phyloP scores from a whole-genome alignment of 23 red algal genomes.

The Cyanidiococcus yangmingshanensis region DNA sequence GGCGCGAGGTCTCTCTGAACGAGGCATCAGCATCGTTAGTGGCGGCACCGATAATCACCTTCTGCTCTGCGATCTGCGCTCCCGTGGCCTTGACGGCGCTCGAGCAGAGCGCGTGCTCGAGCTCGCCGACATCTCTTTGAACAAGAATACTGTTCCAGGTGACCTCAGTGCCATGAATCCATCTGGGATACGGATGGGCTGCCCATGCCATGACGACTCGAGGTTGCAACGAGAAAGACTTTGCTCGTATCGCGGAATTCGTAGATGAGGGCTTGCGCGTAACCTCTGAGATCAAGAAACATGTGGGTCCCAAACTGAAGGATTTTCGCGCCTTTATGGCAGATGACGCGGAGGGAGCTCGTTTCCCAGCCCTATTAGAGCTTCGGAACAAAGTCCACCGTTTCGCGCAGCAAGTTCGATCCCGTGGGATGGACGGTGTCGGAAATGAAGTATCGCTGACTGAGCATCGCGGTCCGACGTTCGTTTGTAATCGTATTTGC shows the following conservation, averaged over 20 bases:
- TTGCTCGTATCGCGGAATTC: slow-evolving; percentile 28
- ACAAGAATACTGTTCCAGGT: slow-evolving; percentile 37
- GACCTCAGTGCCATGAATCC: slow-evolving; percentile 31
- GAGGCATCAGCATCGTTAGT: slow-evolving; percentile 64
- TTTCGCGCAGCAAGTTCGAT: slow-evolving; percentile 23
- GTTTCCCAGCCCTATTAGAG: slow-evolving; percentile 17
- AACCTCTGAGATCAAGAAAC: slow-evolving; percentile 15
- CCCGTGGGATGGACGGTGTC: not conserved
- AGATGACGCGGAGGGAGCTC: slow-evolving; percentile 5
- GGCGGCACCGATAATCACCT: slow-evolving; percentile 97
- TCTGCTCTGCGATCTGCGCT: slow-evolving; percentile 67
- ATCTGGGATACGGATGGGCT: slow-evolving; percentile 30
- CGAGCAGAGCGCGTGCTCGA: slow-evolving; percentile 89
- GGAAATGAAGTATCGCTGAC: slow-evolving; percentile 17
- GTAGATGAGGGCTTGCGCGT: slow-evolving; percentile 17
- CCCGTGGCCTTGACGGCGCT: slow-evolving; percentile 75
- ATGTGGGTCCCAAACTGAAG: slow-evolving; percentile 27
- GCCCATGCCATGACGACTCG: slow-evolving; percentile 29
- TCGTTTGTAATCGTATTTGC: too few relatives aligned
- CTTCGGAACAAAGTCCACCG: slow-evolving; percentile 49
- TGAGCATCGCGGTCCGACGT: not conserved
- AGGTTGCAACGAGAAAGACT: slow-evolving; percentile 20
- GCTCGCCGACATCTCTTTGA: slow-evolving; percentile 42
- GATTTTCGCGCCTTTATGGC: slow-evolving; percentile 19
- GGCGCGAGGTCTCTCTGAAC: slow-evolving; percentile 46